Evolutionary conservation across 2,329 filamentous ascomycete species (phyloP).

Genomic region (Fusarium equiseti): DNA sequence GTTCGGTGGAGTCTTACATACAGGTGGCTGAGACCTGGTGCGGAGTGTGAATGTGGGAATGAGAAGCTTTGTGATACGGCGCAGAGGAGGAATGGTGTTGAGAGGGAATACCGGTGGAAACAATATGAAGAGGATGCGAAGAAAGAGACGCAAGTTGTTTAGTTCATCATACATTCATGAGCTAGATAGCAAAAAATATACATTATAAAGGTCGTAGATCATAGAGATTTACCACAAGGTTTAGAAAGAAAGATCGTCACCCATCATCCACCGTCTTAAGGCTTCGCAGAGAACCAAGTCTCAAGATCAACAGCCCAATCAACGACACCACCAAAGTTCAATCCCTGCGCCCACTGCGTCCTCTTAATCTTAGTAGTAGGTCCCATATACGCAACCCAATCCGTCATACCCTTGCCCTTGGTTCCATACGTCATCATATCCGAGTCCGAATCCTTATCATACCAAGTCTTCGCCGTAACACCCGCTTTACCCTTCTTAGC

Average conservation of each 20-base stretch:
- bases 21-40: constrained; percentile 62
- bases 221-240: constrained; percentile 14
- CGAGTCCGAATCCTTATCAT: constrained; percentile 40
- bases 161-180: constrained; percentile 17
- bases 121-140: constrained; percentile 45
- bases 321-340: constrained; percentile 49
- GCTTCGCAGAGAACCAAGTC: constrained; percentile 42
- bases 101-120: constrained; percentile 65
- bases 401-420: constrained; percentile 35
- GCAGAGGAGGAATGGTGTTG: constrained; percentile 58
- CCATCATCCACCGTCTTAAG: neutral
- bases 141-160: constrained; percentile 8
- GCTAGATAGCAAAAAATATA: constrained; percentile 16
- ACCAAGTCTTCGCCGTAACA: constrained; percentile 35
- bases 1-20: constrained; percentile 69
- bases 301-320: constrained; percentile 51
- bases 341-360: constrained; percentile 27
- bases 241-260: neutral
- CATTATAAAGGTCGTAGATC: neutral
- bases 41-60: constrained; percentile 64
- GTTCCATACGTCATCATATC: constrained; percentile 45
- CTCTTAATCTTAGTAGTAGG: constrained; percentile 44
- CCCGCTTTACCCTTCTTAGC: constrained; percentile 34
- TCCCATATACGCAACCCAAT: constrained; percentile 51
- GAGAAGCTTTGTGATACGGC: constrained; percentile 64